A percentile compares a stretch with the other conserved stretches of the same genome.
These are phyloP conservation scores for Polygonum maritimum DNA, from an alignment of 148 eudicot genomes.

Conservation along the genomic window DNA sequence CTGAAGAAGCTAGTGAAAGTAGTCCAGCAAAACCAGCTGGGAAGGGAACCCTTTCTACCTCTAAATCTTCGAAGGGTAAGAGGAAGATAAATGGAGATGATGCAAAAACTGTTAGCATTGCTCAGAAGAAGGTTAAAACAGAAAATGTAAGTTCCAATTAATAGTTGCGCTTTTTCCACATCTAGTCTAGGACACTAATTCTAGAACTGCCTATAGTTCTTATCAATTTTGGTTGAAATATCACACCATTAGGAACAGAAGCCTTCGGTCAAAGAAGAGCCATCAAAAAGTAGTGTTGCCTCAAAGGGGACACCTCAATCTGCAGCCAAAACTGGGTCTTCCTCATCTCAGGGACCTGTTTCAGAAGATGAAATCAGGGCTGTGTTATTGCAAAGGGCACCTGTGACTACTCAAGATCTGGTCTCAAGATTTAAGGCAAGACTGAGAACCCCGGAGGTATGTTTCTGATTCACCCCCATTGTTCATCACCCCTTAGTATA, in stretches of 20 bases:
- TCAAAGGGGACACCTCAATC: constrained; percentile 34
- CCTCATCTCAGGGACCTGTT: constrained; percentile 67
- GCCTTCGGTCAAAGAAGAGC: constrained; percentile 40
- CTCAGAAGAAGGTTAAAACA: constrained; percentile 72
- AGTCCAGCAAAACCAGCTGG: constrained; percentile 63
- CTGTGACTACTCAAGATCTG: constrained; percentile 81
- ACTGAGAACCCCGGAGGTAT: constrained; percentile 65
- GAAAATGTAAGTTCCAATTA: constrained; percentile 46
- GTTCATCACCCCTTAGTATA: background rate
- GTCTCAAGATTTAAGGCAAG: constrained; percentile 76
- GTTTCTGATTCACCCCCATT: background rate
- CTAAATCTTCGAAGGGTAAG: constrained; percentile 87
- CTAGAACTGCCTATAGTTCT: constrained; percentile 7
- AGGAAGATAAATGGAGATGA: constrained; percentile 67
- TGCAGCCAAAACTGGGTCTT: constrained; percentile 30
- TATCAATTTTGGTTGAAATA: background rate
- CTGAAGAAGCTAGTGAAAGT: constrained; percentile 77
- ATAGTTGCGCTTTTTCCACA: background rate
- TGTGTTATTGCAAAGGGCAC: constrained; percentile 57
- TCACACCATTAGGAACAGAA: constrained; percentile 46
- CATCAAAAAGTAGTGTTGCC: constrained; percentile 32
- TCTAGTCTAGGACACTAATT: background rate
- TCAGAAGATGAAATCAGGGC: constrained; percentile 87
- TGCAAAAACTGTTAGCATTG: constrained; percentile 40
- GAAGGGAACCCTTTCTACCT: constrained; percentile 55